phyloP scores from a whole-genome alignment of 768 basidiomycete species.

The Amanita jacksonii region DNA sequence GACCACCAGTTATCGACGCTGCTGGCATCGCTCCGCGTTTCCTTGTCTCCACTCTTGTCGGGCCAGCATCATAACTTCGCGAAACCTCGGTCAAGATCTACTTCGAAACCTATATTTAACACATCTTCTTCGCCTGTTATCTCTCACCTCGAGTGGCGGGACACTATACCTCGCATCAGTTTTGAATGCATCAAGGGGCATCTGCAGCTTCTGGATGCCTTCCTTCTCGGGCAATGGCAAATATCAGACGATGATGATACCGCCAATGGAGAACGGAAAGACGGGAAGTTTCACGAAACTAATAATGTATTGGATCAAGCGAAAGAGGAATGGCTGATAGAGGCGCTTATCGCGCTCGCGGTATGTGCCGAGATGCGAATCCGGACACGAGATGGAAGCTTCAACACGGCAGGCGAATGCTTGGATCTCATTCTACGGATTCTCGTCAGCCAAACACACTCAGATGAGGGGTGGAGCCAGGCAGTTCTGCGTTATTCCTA shows the following conservation, averaged over 20 bases:
- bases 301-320: slow-evolving; percentile 22
- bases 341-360: slow-evolving; percentile 42
- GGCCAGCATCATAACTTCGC: slow-evolving; percentile 17
- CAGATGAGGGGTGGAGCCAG: slow-evolving; percentile 44
- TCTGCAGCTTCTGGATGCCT: slow-evolving; percentile 52
- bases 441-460: slow-evolving; percentile 64
- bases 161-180: slow-evolving; percentile 16
- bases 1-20: slow-evolving; percentile 24
- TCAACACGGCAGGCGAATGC: slow-evolving; percentile 33
- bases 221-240: slow-evolving; percentile 51
- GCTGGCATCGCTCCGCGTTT: slow-evolving; percentile 21
- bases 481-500: slow-evolving; percentile 37
- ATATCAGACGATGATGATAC: slow-evolving; percentile 8
- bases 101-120: slow-evolving; percentile 1
- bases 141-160: slow-evolving; percentile 24
- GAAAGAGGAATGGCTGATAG: slow-evolving; percentile 34
- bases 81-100: slow-evolving; percentile 24
- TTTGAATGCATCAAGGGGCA: slow-evolving; percentile 41
- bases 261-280: slow-evolving; percentile 9
- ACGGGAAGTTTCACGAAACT: slow-evolving; percentile 4
- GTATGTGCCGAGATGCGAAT: slow-evolving; percentile 33
- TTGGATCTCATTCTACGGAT: slow-evolving; percentile 53
- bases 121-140: slow-evolving; percentile 9
- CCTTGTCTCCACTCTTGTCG: slow-evolving; percentile 20
- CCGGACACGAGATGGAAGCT: slow-evolving; percentile 11